Evolutionary conservation across 305 asterid species (phyloP), one percentile per base, ranked within the genome.

Genomic region (Fraxinus greggii): DNA sequence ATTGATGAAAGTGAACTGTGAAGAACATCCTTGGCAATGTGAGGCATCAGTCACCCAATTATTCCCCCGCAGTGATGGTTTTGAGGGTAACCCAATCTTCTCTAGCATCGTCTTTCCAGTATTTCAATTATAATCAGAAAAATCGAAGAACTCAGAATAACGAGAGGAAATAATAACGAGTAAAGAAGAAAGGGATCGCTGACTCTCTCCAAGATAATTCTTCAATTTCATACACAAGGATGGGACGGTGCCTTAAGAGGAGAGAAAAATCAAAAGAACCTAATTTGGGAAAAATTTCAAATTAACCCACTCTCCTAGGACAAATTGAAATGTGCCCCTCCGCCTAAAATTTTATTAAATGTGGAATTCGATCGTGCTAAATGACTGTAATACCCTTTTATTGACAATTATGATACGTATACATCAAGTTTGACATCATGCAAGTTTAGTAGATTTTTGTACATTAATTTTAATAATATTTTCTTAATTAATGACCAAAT

Each of bases 11-110:
- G 98, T 91, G 89, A 96, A 96, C 88, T 92, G 97, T 1, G 98
- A 88, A 80, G 98, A 92, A 88, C 99, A 96, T 89, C 92, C 94
- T 89, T 96, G 99, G 90, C 99, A 96, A 87, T 94, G 94, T 10
- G 98, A 90, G 85, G 97, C 95, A 79, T 96, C 98, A 85, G 88
- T 94, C 38, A 96, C 98, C 99, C 99, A 93, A 88, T 31, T 87
- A 79, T 87, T 94, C 70, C 99, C 99, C 85, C 97, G 87, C 77
- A 91, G 76, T 4, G 98, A 93, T 79, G 98, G 99, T 88, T 90
- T 96, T 73, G 96, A 83, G 31, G 99, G 99, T 88, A 96, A 89
- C 31, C 98, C 98, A 73, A 94, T 88, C 86, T 96, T 96, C 90
- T 96, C 99, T 87, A 96, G 82, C 99, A 96, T 96, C 87, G 85